Conservation (phyloP, 2,329 filamentous ascomycete species). For the Aspergillus fumigatiaffinis region DNA sequence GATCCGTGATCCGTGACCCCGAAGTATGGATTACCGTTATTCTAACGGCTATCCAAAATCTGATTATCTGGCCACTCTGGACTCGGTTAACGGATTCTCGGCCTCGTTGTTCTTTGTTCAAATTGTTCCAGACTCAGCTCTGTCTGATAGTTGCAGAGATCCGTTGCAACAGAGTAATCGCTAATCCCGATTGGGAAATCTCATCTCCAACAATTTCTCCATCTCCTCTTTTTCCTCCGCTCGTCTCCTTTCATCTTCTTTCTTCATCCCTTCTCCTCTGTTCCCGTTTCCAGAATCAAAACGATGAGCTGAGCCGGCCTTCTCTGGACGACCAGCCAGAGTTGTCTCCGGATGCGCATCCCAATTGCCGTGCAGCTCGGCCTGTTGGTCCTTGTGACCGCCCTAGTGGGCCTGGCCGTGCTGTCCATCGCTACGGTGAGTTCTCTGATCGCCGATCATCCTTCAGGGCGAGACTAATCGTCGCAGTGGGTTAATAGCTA, state of each 20-base stretch:
- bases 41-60: too few species aligned
- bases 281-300: background rate
- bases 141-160: too few species aligned
- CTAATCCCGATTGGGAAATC: background rate
- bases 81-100: too few species aligned
- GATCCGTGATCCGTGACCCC: too few species aligned
- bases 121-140: background rate
- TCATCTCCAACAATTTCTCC: background rate
- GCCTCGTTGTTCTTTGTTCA: background rate
- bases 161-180: background rate
- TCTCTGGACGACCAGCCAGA: background rate
- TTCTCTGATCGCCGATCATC: background rate
- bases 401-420: slow-evolving; percentile 70
- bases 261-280: background rate
- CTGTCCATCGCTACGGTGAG: slow-evolving; percentile 63
- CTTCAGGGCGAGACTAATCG: background rate
- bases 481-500: slow-evolving; percentile 57
- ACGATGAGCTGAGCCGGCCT: background rate
- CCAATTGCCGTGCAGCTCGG: slow-evolving; percentile 85
- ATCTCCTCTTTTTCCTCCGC: background rate
- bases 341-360: slow-evolving; percentile 62
- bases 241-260: background rate
- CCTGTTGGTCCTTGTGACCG: slow-evolving; percentile 70
- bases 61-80: too few species aligned
- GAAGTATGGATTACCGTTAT: too few species aligned